Conservation (phyloP, 2,329 filamentous ascomycete genomes). For the Colletotrichum sp. region DNA sequence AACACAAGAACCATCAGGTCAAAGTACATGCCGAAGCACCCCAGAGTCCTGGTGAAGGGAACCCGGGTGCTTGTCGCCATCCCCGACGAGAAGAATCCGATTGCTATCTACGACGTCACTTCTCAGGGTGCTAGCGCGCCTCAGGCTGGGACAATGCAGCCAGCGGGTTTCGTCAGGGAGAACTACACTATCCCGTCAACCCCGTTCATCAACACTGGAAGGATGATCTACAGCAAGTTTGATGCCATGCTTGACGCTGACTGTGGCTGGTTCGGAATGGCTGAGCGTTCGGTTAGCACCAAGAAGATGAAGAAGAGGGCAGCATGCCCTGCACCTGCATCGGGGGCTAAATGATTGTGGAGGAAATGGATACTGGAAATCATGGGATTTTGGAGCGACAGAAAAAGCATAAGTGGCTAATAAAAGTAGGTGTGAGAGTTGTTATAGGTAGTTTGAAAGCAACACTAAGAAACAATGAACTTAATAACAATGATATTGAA, state of each 20-base stretch:
- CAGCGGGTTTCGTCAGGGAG: neutral
- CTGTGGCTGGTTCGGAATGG: neutral
- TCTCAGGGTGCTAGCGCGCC: neutral
- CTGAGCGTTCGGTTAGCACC: neutral
- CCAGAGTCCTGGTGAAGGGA: neutral
- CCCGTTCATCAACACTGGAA: neutral
- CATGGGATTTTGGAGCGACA: neutral
- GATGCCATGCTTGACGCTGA: neutral
- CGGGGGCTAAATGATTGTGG: neutral
- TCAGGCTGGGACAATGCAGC: neutral
- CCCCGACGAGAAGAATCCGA: neutral
- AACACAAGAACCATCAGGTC: neutral
- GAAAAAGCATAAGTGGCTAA: neutral
- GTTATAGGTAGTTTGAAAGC: accelerated
- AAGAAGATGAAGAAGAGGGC: neutral
- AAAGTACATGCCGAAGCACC: neutral
- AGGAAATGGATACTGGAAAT: neutral
- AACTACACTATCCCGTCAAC: neutral
- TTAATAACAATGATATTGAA: neutral
- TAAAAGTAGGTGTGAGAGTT: accelerated
- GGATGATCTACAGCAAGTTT: neutral
- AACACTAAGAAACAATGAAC: accelerated
- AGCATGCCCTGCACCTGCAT: neutral
- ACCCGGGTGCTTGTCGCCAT: neutral
- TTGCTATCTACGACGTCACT: neutral